A percentile compares a stretch with the other conserved stretches of the same genome.
Conservation (phyloP, 331 rosid species). For the Quercus tomentella region DNA sequence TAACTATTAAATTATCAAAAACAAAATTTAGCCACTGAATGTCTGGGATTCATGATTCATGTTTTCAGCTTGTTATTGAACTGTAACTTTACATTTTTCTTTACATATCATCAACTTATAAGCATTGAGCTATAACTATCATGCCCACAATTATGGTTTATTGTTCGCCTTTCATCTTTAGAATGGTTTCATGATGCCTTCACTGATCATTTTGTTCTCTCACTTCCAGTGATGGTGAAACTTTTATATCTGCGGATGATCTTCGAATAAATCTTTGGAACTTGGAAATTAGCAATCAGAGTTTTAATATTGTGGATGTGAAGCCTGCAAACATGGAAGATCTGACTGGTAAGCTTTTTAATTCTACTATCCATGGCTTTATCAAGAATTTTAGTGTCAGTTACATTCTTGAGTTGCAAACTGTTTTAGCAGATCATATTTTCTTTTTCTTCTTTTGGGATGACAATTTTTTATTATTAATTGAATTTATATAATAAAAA, state of each 20-base stretch:
- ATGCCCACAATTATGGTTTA: background rate
- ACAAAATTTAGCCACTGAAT: background rate
- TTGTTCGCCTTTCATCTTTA: background rate
- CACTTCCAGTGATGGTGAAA: constrained; percentile 86
- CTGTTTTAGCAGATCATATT: background rate
- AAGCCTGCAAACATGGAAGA: constrained; percentile 99
- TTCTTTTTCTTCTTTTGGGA: too few species aligned
- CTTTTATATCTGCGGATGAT: constrained; percentile 99
- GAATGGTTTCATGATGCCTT: constrained; percentile 1
- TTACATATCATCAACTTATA: background rate
- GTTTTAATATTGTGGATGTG: constrained; percentile 97
- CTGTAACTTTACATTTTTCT: background rate
- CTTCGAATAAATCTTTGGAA: constrained; percentile 99
- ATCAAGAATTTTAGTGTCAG: background rate
- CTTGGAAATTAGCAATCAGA: constrained; percentile 96
- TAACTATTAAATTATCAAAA: too few species aligned
- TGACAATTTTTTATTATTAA: too few species aligned
- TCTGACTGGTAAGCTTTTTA: constrained; percentile 79
- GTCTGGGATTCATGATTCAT: background rate
- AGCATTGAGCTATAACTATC: background rate
- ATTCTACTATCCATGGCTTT: constrained; percentile 1
- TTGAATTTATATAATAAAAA: too few species aligned
- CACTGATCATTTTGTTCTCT: constrained; percentile 29
- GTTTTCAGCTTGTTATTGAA: background rate
- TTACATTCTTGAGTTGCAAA: background rate